These are phyloP conservation scores for Lotus japonicus DNA, from an alignment of 306 rosid genomes.

Conservation along the genomic window DNA sequence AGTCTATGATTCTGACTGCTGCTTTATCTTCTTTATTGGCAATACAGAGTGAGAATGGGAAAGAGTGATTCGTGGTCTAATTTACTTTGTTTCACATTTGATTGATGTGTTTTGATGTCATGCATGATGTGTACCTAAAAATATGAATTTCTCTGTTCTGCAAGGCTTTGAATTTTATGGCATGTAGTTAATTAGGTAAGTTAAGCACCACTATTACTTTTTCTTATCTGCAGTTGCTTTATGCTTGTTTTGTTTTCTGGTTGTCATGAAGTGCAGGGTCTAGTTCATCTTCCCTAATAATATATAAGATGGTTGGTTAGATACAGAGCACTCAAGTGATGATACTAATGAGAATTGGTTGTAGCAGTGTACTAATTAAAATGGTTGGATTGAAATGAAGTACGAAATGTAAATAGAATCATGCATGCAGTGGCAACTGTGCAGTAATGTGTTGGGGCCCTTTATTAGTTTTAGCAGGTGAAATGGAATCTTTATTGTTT, in stretches of 20 bases:
- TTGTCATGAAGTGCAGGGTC: too few relatives aligned
- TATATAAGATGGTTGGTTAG: neutral
- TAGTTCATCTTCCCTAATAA: neutral
- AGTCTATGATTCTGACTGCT: constrained; percentile 22
- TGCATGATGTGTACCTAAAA: neutral
- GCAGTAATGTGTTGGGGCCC: constrained; percentile 18
- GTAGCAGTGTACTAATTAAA: too few relatives aligned
- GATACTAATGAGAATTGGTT: constrained; percentile 8
- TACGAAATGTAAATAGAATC: constrained; percentile 10
- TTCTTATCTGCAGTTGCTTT: neutral
- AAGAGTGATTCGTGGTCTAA: constrained; percentile 4
- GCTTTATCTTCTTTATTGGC: neutral
- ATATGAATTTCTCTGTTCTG: constrained; percentile 2
- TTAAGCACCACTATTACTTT: neutral
- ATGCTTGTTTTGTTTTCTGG: neutral
- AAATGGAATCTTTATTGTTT: constrained; percentile 24
- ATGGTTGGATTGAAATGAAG: neutral
- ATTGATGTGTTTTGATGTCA: constrained; percentile 1
- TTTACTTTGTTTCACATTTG: neutral
- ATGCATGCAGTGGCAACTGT: neutral
- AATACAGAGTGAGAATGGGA: neutral
- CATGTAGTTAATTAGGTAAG: neutral
- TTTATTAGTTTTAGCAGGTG: neutral
- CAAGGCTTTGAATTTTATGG: neutral
- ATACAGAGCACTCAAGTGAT: constrained; percentile 18